Base-by-base conservation (phyloP, 2,329 filamentous ascomycete species). In the Samsoniella hepiali region DNA sequence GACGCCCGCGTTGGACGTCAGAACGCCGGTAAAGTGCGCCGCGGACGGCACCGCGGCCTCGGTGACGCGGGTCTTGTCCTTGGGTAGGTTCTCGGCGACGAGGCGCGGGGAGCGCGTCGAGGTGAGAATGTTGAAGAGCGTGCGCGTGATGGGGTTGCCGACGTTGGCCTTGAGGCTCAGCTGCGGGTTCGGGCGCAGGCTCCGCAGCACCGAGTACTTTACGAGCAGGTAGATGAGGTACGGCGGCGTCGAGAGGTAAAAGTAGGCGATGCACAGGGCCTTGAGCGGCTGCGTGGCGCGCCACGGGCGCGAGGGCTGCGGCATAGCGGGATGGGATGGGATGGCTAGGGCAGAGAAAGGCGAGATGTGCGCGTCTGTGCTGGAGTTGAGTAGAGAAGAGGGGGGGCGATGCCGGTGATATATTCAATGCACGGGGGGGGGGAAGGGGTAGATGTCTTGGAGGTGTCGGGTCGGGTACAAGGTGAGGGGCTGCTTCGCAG, bases 261-360 rank as follows among this genome's bases (percentile, higher is more conserved):
- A 63, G 47, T 45, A 58, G 49, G 38, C 34, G 27, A 63, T 58
- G 44, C 50, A 63, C 11, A 63, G 45, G 7, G 62, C 62, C 55
- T 63, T 63, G 55, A 63, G 45, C 31, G 62, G 62, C 55, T 63
- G 62, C 11, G 44, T 50, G 22, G 60, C 60, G 49, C 47, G 36
- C 60, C 60, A 63, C 15, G 54, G 53, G n/a, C n/a, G 42, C 2
- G 42, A 27, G 11, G 56, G 42, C n/a, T 58, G 56, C 17, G 56
- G 56, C 56, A 58, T 58, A 29, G 42, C 8, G 40, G 27, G 29
- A n/a, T 32, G 55, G n/a, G 55, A 34, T 51, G 49, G 15, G 31
- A 9, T 9, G 31, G 47, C 22, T 22, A 22, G 22, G 22, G 22
- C 22, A 22, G 22, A 22, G 22, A 22, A 22, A 22, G 22, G 22